Evolutionary conservation across 2,329 filamentous ascomycete genomes (phyloP), one percentile per base, ranked within the genome.

Genomic region (Colletotrichum sp.): DNA sequence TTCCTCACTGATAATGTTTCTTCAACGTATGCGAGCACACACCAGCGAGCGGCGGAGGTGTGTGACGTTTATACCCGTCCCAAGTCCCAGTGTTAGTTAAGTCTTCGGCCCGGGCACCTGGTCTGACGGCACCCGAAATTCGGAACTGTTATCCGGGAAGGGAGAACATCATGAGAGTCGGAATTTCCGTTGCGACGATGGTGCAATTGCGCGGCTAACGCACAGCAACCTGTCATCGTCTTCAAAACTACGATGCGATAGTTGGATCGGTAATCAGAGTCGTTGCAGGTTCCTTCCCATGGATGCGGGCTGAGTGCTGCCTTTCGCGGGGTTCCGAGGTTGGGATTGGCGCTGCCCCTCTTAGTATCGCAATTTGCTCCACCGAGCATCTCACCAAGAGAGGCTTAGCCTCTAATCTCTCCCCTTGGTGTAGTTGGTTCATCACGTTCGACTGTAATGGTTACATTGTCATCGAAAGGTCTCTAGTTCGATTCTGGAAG

Each of bases 31-130:
- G 24, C 9, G n/a, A 15, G 67, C 57, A 70, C 38, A 32, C 24
- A 57, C 36, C 55, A 18, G 38, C 30, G 16, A 18, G 28, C n/a
- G 30, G 66, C 55, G 58, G 61, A 61, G 63, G 16, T 48, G 38
- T 26, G 63, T 75, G 73, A 75, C 63, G 57, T 73, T 61, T 63
- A 58, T 58, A 64, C 16, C 55, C 55, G 63, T 63, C 52, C 26
- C 58, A 70, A 21, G 48, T 68, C 52, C 34, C 66, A 21, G 60
- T 63, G 30, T 55, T 63, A 38, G 58, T 55, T 8, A 52, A 52
- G 43, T 38, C 63, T 67, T 75, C 72, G 72, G 72, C n/a, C 57
- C 72, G 72, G 72, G 43, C 65, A 66, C 57, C 67, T 63, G 38
- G 32, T 34, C 7, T 71, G 68, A 21, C 36, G 52, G 18, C 52